Evolutionary conservation across 768 basidiomycete genomes (phyloP).

Genomic region (Clitopilus hobsonii): DNA sequence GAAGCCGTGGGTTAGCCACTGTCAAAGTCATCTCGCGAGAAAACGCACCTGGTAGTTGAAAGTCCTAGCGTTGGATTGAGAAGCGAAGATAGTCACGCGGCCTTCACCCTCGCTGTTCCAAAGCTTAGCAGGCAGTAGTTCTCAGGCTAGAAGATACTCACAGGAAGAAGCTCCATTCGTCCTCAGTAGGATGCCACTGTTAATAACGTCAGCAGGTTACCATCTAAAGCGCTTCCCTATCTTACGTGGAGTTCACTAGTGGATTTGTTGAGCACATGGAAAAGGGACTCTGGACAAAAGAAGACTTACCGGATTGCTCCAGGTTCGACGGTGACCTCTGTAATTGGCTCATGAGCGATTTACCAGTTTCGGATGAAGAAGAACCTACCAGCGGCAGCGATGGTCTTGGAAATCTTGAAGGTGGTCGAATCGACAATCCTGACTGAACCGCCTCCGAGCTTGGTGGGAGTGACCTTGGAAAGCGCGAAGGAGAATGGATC

Average conservation of each 20-base stretch:
- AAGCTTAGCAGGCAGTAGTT: background rate
- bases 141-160: constrained; percentile 19
- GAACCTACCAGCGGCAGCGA: constrained; percentile 37
- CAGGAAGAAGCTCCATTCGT: constrained; percentile 64
- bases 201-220: constrained; percentile 4
- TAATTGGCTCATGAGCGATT: background rate
- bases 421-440: constrained; percentile 49
- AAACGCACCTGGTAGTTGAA: constrained; percentile 49
- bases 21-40: background rate
- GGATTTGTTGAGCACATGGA: constrained; percentile 1
- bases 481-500: constrained; percentile 43
- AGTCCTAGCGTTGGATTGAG: constrained; percentile 47
- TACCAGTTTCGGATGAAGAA: background rate
- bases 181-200: constrained; percentile 68
- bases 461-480: constrained; percentile 39
- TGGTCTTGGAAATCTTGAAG: constrained; percentile 48
- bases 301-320: constrained; percentile 44
- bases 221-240: background rate
- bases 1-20: background rate
- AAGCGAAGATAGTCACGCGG: constrained; percentile 55
- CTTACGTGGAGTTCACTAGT: constrained; percentile 52
- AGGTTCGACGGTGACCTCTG: constrained; percentile 51
- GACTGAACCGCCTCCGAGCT: constrained; percentile 41
- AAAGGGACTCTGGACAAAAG: background rate
- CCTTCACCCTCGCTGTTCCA: constrained; percentile 41